Conservation (phyloP, 352 stramenopile genomes). For the Phytophthora podocarpi region DNA sequence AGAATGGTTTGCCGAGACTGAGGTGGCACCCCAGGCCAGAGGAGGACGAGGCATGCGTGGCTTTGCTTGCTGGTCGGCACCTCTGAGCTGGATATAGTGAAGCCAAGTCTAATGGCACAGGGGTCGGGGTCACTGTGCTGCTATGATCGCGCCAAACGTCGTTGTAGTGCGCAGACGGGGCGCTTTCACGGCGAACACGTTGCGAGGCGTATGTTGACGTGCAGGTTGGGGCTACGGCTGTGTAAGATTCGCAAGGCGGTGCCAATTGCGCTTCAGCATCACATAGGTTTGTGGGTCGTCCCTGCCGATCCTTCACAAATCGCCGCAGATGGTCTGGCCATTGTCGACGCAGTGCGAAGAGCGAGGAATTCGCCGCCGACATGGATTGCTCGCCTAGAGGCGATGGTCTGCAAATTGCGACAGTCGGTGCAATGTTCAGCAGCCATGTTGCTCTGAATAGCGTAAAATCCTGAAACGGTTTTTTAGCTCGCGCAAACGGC, state of each 20-base stretch:
- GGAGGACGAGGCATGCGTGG: slow-evolving; percentile 18
- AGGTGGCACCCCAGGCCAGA: slow-evolving; percentile 10
- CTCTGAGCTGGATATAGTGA: slow-evolving; percentile 1
- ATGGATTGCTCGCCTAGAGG: neutral
- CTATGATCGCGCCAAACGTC: slow-evolving; percentile 18
- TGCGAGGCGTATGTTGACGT: slow-evolving; percentile 28
- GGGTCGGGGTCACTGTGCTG: slow-evolving; percentile 13
- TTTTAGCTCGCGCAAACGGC: too few relatives aligned
- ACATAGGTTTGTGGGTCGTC: neutral
- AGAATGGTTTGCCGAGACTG: slow-evolving; percentile 29
- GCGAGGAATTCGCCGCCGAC: slow-evolving; percentile 1
- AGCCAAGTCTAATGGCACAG: slow-evolving; percentile 5
- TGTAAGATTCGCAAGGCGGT: slow-evolving; percentile 21
- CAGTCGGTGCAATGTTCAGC: slow-evolving; percentile 5
- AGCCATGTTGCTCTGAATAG: slow-evolving; percentile 5
- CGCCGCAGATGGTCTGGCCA: neutral
- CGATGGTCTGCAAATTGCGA: slow-evolving; percentile 5
- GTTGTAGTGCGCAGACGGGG: slow-evolving; percentile 15
- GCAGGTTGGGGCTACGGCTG: slow-evolving; percentile 5
- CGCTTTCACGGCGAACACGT: slow-evolving; percentile 21
- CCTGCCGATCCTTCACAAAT: neutral
- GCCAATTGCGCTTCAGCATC: slow-evolving; percentile 12
- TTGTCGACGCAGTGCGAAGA: slow-evolving; percentile 2
- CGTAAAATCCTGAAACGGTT: slow-evolving; percentile 6
- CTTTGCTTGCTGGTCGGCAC: slow-evolving; percentile 20